phyloP scores from a whole-genome alignment of 2,329 filamentous ascomycete species.

The Pyrenochaeta sp. region DNA sequence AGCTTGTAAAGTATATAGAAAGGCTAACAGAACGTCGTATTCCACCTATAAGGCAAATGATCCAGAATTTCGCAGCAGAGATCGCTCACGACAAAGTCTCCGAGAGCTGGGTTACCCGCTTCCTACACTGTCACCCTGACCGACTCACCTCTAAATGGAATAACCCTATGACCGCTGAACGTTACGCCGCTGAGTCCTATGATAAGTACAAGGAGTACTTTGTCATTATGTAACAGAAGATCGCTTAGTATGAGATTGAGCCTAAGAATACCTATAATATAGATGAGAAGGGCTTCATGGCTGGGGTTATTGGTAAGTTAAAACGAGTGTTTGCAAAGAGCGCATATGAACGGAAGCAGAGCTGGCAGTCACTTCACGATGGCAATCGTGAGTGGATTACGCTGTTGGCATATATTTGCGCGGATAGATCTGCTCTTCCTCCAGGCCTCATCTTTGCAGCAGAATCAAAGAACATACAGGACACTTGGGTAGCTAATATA shows the following conservation, averaged over 20 bases:
- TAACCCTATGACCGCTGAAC: conserved; percentile 5
- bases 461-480: conserved; percentile 9
- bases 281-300: conserved; percentile 14
- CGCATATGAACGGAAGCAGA: not conserved
- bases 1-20: conserved; percentile 1
- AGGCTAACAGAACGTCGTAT: conserved; percentile 1
- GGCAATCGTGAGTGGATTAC: conserved; percentile 15
- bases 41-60: conserved; percentile 1
- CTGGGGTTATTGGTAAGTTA: not conserved
- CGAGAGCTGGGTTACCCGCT: conserved; percentile 20
- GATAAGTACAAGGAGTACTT: conserved; percentile 14
- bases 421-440: conserved; percentile 15
- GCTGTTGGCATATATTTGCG: conserved; percentile 16
- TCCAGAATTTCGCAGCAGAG: not conserved
- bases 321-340: conserved; percentile 17
- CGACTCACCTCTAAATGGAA: conserved; percentile 10
- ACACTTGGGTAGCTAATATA: not conserved
- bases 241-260: conserved; percentile 12
- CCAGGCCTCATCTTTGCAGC: conserved; percentile 18
- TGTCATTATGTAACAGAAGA: conserved; percentile 12
- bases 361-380: conserved; percentile 10
- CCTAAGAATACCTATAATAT: conserved; percentile 16
- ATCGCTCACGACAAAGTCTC: conserved; percentile 6
- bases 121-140: conserved; percentile 5
- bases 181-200: conserved; percentile 11